Conservation (phyloP, 352 stramenopile genomes). For the Globisporangium acanthophoron region DNA sequence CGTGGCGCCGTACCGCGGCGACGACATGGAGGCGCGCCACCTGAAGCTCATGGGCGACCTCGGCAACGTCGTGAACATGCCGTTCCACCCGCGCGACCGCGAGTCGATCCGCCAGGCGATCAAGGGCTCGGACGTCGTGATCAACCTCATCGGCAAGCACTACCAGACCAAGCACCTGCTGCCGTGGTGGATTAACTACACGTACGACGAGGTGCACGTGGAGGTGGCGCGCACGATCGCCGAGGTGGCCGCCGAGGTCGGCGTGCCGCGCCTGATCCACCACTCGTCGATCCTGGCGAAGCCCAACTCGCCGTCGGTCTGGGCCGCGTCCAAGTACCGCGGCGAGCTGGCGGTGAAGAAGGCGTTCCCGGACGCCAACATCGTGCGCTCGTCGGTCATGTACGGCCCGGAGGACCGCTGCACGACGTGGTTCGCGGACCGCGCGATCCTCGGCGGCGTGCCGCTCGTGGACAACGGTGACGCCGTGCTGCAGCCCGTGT, state of each 20-base stretch:
- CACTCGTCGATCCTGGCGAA: slow-evolving; percentile 77
- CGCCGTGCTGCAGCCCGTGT: slow-evolving; percentile 91
- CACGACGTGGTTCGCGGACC: slow-evolving; percentile 89
- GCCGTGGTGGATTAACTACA: slow-evolving; percentile 93
- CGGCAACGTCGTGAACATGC: slow-evolving; percentile 80
- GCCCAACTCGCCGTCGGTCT: slow-evolving; percentile 79
- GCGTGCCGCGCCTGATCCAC: slow-evolving; percentile 75
- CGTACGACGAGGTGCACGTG: slow-evolving; percentile 95
- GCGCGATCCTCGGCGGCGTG: slow-evolving; percentile 67
- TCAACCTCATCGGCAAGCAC: slow-evolving; percentile 97
- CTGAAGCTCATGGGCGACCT: slow-evolving; percentile 93
- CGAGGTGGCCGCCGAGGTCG: slow-evolving; percentile 72
- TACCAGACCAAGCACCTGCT: slow-evolving; percentile 96
- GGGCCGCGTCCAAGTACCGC: slow-evolving; percentile 83
- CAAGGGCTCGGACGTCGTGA: slow-evolving; percentile 91
- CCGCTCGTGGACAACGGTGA: slow-evolving; percentile 93
- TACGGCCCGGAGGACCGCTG: slow-evolving; percentile 95
- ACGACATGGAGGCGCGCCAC: slow-evolving; percentile 92
- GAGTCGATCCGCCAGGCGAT: slow-evolving; percentile 92
- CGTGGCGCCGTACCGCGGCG: slow-evolving; percentile 89
- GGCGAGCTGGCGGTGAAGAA: slow-evolving; percentile 85
- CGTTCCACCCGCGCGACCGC: slow-evolving; percentile 86
- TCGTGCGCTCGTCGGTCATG: slow-evolving; percentile 93
- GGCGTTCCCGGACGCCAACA: slow-evolving; percentile 93
- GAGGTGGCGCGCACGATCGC: slow-evolving; percentile 84